Percentiles rank a stretch among this genome's conserved stretches.
phyloP scores from a whole-genome alignment of 2,329 filamentous ascomycete genomes.

The Anthostomella pinea region DNA sequence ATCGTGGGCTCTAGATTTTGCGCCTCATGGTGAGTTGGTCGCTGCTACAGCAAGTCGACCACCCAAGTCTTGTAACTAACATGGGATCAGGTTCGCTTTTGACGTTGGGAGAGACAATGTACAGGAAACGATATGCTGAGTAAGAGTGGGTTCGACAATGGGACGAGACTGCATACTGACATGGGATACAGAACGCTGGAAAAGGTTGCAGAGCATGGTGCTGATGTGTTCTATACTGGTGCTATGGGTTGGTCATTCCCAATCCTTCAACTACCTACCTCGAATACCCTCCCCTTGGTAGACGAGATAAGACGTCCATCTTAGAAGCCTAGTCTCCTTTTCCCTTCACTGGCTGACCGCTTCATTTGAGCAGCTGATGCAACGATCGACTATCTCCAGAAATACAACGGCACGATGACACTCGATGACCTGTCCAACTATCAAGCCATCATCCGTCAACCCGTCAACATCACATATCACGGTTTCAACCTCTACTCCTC shows the following conservation, averaged over 20 bases:
- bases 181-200: slow-evolving; percentile 61
- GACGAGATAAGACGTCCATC: too few relatives aligned
- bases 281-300: too few relatives aligned
- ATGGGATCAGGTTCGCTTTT: slow-evolving; percentile 61
- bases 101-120: slow-evolving; percentile 72
- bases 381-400: slow-evolving; percentile 67
- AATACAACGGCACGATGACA: slow-evolving; percentile 73
- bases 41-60: too few relatives aligned
- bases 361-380: slow-evolving; percentile 59
- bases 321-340: too few relatives aligned
- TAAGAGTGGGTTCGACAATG: slow-evolving; percentile 25
- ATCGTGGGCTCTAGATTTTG: slow-evolving; percentile 84
- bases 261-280: too few relatives aligned
- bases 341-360: too few relatives aligned
- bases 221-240: slow-evolving; percentile 72
- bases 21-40: slow-evolving; percentile 58
- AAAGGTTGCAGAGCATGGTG: slow-evolving; percentile 69
- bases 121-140: slow-evolving; percentile 72
- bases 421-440: slow-evolving; percentile 52
- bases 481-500: slow-evolving; percentile 68
- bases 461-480: slow-evolving; percentile 63
- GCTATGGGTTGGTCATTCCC: slow-evolving; percentile 48
- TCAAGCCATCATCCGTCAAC: slow-evolving; percentile 59
- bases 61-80: too few relatives aligned
- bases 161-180: slow-evolving; percentile 8